Evolutionary conservation across 176 grass and related monocot species (phyloP).

Genomic region (Phyllostachys edulis): DNA sequence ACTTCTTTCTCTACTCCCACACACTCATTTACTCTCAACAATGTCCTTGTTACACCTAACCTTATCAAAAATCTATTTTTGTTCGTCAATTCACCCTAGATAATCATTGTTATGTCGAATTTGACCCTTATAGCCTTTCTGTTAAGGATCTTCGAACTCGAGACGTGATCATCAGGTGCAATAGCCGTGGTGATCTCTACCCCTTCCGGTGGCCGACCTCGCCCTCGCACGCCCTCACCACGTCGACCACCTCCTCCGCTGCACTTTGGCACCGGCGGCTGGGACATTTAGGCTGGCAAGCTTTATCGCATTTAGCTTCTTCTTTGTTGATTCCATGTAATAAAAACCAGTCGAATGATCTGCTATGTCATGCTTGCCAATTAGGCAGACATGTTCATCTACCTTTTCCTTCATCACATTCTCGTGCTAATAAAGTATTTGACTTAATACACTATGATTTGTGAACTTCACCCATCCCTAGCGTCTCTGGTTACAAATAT

Average conservation of each 20-base stretch:
- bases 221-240: too few relatives aligned
- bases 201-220: background rate
- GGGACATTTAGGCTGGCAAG: background rate
- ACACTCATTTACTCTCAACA: background rate
- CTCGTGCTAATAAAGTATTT: background rate
- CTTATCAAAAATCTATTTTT: background rate
- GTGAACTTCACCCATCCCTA: too few relatives aligned
- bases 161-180: background rate
- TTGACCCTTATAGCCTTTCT: background rate
- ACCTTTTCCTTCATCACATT: background rate
- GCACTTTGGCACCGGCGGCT: background rate
- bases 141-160: background rate
- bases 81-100: background rate
- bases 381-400: background rate
- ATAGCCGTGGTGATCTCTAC: background rate
- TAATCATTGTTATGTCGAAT: background rate
- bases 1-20: background rate
- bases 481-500: too few relatives aligned
- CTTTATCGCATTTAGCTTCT: background rate
- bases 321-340: background rate
- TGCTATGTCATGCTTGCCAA: background rate
- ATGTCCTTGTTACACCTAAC: background rate
- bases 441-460: background rate
- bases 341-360: background rate
- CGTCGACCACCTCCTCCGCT: background rate